Percentiles rank a stretch among this genome's conserved stretches.
phyloP scores from a whole-genome alignment of 2,329 filamentous ascomycete genomes.

The Sclerotinia sclerotiorum region DNA sequence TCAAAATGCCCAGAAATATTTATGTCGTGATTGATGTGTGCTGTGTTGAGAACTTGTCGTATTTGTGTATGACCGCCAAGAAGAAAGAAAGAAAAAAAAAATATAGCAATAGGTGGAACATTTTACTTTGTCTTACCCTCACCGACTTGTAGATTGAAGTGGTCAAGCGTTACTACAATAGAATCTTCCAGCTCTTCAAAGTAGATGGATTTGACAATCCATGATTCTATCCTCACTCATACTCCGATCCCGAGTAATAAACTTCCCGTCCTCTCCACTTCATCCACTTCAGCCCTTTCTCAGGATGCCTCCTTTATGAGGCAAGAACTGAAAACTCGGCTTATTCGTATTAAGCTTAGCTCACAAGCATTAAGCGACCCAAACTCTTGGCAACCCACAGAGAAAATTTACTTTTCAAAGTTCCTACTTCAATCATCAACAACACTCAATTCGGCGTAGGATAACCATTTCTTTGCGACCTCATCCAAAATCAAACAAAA shows the following conservation, averaged over 20 bases:
- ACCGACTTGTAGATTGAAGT: background rate
- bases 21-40: background rate
- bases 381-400: conserved; percentile 35
- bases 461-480: conserved; percentile 70
- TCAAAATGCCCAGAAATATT: background rate
- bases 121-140: background rate
- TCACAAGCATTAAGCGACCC: background rate
- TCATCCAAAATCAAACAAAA: conserved; percentile 53
- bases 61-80: background rate
- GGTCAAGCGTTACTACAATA: background rate
- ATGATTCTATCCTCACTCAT: background rate
- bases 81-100: too few relatives aligned
- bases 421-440: conserved; percentile 23
- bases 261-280: background rate
- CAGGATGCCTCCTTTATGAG: background rate
- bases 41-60: background rate
- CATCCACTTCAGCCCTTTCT: background rate
- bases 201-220: background rate
- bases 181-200: background rate
- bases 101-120: background rate
- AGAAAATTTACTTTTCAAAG: conserved; percentile 20
- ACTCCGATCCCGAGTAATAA: background rate
- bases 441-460: conserved; percentile 44
- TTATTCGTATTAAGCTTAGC: background rate
- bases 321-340: rapidly evolving